phyloP scores from a whole-genome alignment of 2,329 filamentous ascomycete species.

The Penicillium sp. region DNA sequence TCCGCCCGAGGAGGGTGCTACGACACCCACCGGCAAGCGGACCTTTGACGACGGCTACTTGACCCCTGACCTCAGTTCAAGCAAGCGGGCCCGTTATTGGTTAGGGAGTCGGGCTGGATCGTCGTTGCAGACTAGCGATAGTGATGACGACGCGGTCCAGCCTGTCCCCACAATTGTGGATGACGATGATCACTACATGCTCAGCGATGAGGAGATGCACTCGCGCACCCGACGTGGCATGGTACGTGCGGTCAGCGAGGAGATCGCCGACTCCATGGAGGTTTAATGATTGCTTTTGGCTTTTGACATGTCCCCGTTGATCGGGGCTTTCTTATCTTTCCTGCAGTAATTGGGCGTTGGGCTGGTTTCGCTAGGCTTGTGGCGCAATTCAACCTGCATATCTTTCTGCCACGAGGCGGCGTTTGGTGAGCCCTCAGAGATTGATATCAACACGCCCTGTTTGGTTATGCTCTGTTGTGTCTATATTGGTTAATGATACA shows the following conservation, averaged over 20 bases:
- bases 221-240: slow-evolving; percentile 41
- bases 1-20: slow-evolving; percentile 48
- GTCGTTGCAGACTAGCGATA: slow-evolving; percentile 39
- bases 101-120: slow-evolving; percentile 60
- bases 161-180: slow-evolving; percentile 30
- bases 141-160: slow-evolving; percentile 40
- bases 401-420: slow-evolving; percentile 10
- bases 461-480: slow-evolving; percentile 12
- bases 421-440: slow-evolving; percentile 7
- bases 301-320: slow-evolving; percentile 16
- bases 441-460: slow-evolving; percentile 12
- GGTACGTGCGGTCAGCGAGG: slow-evolving; percentile 50
- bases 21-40: slow-evolving; percentile 42
- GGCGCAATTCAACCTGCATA: slow-evolving; percentile 25
- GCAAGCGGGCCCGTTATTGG: slow-evolving; percentile 85
- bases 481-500: slow-evolving; percentile 16
- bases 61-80: slow-evolving; percentile 53
- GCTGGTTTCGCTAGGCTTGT: slow-evolving; percentile 13
- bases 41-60: slow-evolving; percentile 46
- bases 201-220: slow-evolving; percentile 42
- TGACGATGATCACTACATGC: slow-evolving; percentile 41
- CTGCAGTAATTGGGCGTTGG: slow-evolving; percentile 15
- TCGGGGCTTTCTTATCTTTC: slow-evolving; percentile 14
- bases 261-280: slow-evolving; percentile 50
- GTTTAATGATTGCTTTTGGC: slow-evolving; percentile 34